Conservation (phyloP, 352 stramenopile genomes). For the Thalassiosira allenii region DNA sequence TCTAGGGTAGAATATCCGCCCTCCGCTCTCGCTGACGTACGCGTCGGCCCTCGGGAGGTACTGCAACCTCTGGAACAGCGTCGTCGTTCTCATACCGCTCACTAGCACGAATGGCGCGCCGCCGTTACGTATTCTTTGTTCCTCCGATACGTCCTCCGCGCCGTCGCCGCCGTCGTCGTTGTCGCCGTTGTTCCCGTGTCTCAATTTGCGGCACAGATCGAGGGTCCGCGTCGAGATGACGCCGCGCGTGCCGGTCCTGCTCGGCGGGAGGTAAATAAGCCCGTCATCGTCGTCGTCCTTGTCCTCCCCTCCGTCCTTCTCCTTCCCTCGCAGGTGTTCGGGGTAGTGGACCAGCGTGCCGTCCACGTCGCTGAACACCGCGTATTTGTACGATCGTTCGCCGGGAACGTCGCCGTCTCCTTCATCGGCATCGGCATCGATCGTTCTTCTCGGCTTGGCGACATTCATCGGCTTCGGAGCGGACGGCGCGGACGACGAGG, state of each 20-base stretch:
- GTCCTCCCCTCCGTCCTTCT: background rate
- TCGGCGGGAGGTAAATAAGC: slow-evolving; percentile 65
- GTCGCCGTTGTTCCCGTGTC: too few relatives aligned
- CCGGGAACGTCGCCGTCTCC: too few relatives aligned
- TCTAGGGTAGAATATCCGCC: slow-evolving; percentile 78
- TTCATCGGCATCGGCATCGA: too few relatives aligned
- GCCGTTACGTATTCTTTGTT: too few relatives aligned
- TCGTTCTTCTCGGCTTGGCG: too few relatives aligned
- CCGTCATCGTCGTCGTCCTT: slow-evolving; percentile 7
- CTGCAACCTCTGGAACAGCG: slow-evolving; percentile 70
- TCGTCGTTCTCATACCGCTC: slow-evolving; percentile 80
- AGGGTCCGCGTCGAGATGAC: slow-evolving; percentile 72
- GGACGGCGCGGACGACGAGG: too few relatives aligned
- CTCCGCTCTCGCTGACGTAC: slow-evolving; percentile 76
- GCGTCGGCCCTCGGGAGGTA: slow-evolving; percentile 78
- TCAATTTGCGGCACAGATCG: slow-evolving; percentile 54
- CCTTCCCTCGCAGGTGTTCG: slow-evolving; percentile 2
- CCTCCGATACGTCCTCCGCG: too few relatives aligned
- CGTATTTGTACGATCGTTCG: too few relatives aligned
- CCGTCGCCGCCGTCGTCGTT: too few relatives aligned
- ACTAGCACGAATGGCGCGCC: slow-evolving; percentile 67
- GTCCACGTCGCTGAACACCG: slow-evolving; percentile 82
- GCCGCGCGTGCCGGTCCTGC: slow-evolving; percentile 67
- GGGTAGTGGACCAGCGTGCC: slow-evolving; percentile 82
- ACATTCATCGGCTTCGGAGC: too few relatives aligned